Conservation (phyloP, 306 rosid species). For the Casuarina cunninghamiana region DNA sequence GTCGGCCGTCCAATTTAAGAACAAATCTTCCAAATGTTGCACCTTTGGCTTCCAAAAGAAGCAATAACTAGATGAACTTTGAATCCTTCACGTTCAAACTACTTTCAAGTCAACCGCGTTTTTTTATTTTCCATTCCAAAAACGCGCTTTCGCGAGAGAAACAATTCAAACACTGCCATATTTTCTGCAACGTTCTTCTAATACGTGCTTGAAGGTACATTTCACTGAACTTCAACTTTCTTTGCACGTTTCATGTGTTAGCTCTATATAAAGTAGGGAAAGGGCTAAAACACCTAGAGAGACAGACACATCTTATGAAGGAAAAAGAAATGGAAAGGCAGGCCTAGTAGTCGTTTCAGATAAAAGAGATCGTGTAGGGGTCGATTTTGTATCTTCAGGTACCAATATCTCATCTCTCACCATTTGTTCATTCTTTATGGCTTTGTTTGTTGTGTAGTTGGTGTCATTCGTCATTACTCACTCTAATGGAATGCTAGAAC, state of each 20-base stretch:
- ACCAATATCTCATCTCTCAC: neutral
- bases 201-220: conserved; percentile 32
- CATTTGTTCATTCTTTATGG: neutral
- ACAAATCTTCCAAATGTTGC: neutral
- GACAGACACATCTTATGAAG: neutral
- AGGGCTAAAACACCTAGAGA: neutral
- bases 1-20: neutral
- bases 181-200: conserved; percentile 29
- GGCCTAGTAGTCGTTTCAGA: neutral
- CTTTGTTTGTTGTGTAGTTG: too few species aligned
- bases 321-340: conserved; percentile 15
- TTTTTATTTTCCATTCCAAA: conserved; percentile 33
- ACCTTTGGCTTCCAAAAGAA: neutral
- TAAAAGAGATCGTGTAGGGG: neutral
- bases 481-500: too few species aligned
- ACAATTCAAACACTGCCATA: conserved; percentile 18
- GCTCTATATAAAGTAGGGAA: conserved; percentile 32
- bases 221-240: conserved; percentile 9
- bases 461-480: neutral
- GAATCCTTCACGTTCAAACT: conserved; percentile 38
- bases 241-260: conserved; percentile 14
- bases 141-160: conserved; percentile 4
- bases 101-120: conserved; percentile 4
- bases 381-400: neutral
- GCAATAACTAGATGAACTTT: conserved; percentile 7